Evolutionary conservation across 2,329 filamentous ascomycete species (phyloP).

Genomic region (Colletotrichum lupini): DNA sequence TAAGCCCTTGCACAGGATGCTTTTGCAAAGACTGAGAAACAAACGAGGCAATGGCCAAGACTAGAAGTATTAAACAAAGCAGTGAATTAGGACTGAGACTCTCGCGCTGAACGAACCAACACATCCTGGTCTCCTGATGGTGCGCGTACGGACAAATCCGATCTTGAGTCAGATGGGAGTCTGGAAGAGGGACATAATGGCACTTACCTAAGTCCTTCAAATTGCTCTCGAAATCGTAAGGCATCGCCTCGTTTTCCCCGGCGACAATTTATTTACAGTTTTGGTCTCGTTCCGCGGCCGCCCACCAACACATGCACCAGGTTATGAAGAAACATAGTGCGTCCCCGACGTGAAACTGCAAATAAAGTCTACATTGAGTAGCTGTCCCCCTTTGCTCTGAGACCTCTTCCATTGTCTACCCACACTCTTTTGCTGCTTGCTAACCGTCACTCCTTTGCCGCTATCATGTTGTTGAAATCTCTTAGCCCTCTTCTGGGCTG

Average conservation of each 20-base stretch:
- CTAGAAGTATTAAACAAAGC: not conserved
- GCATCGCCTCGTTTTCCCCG: not conserved
- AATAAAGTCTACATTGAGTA: not conserved
- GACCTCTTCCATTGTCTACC: not conserved
- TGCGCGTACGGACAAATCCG: not conserved
- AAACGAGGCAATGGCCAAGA: not conserved
- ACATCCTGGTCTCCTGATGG: not conserved
- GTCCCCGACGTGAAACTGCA: not conserved
- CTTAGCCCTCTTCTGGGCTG: not conserved
- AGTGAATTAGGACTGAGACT: not conserved
- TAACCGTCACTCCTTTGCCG: not conserved
- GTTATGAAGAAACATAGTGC: not conserved
- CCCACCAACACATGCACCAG: not conserved
- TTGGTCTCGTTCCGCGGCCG: not conserved
- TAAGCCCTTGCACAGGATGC: not conserved
- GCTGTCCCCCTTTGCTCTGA: not conserved
- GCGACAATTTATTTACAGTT: not conserved
- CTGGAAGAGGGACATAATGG: not conserved
- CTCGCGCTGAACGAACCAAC: not conserved
- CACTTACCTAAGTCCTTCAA: not conserved
- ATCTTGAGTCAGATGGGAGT: not conserved
- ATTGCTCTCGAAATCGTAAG: not conserved
- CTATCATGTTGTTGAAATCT: not conserved
- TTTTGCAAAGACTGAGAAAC: not conserved
- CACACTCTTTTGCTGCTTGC: not conserved